Conservation (phyloP, 2,329 filamentous ascomycete species). For the Aspergillus amoenus region DNA sequence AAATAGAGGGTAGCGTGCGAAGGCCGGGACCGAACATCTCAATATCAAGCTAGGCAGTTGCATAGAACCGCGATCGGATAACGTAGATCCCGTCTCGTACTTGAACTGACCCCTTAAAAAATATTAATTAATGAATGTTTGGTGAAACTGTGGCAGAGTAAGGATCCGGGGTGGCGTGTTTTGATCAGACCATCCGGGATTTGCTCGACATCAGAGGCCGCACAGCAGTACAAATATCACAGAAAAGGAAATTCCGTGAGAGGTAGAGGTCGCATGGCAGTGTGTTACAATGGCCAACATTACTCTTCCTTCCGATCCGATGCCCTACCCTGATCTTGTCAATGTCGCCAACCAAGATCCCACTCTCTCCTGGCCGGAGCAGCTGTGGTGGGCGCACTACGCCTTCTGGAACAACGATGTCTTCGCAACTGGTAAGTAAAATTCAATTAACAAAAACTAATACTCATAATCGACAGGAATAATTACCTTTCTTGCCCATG, state of each 20-base stretch:
- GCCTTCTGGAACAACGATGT: conserved; percentile 94
- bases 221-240: conserved; percentile 6
- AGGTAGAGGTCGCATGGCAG: background rate
- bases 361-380: conserved; percentile 78
- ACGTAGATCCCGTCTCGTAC: background rate
- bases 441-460: too few species aligned
- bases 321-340: conserved; percentile 62
- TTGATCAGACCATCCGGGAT: conserved; percentile 22
- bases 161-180: conserved; percentile 23
- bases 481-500: conserved; percentile 93
- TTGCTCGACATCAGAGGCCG: background rate
- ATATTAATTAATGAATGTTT: background rate
- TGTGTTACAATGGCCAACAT: conserved; percentile 19
- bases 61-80: background rate
- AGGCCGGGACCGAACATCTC: background rate
- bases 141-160: background rate
- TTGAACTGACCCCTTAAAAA: background rate
- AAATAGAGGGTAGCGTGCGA: background rate
- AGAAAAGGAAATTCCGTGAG: background rate
- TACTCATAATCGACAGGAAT: conserved; percentile 64
- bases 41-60: background rate
- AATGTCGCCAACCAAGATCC: conserved; percentile 71
- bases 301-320: conserved; percentile 23
- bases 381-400: conserved; percentile 93
- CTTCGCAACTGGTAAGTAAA: conserved; percentile 55